phyloP scores from a whole-genome alignment of 768 basidiomycete genomes.

The Hygrophorus russula region DNA sequence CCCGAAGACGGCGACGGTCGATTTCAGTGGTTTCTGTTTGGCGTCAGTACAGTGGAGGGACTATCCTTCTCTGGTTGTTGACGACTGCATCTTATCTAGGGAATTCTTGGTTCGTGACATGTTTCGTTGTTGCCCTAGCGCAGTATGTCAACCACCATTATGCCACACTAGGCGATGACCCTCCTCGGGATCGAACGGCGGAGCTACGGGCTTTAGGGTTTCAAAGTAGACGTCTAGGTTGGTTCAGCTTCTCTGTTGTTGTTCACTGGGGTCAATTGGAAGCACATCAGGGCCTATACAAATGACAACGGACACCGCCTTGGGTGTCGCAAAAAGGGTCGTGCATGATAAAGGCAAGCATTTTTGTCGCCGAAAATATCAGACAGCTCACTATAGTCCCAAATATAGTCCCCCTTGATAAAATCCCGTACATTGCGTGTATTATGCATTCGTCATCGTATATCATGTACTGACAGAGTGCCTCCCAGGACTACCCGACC shows the following conservation, averaged over 20 bases:
- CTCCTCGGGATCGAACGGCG: conserved; percentile 85
- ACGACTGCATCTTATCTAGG: conserved; percentile 12
- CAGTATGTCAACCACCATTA: not conserved
- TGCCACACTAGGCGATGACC: conserved; percentile 68
- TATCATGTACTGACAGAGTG: not conserved
- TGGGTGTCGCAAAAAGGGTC: conserved; percentile 81
- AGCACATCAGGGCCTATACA: conserved; percentile 45
- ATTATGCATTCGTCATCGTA: not conserved
- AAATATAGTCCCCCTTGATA: conserved; percentile 41
- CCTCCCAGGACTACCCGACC: conserved; percentile 70
- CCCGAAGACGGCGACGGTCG: conserved; percentile 67
- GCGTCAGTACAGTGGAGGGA: conserved; percentile 34
- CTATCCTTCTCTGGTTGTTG: too few species aligned
- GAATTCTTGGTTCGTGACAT: conserved; percentile 20
- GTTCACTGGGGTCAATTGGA: too few species aligned
- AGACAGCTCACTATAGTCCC: not conserved
- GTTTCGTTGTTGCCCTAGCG: not conserved
- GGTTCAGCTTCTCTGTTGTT: too few species aligned
- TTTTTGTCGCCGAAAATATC: not conserved
- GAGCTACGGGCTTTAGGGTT: conserved; percentile 84
- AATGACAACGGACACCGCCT: conserved; percentile 98
- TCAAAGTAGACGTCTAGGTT: conserved; percentile 66
- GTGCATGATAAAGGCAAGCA: conserved; percentile 53
- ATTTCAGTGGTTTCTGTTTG: conserved; percentile 89
- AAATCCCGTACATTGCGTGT: conserved; percentile 66